Base-by-base conservation (phyloP, 352 stramenopile genomes). In the Saprolegnia diclina region DNA sequence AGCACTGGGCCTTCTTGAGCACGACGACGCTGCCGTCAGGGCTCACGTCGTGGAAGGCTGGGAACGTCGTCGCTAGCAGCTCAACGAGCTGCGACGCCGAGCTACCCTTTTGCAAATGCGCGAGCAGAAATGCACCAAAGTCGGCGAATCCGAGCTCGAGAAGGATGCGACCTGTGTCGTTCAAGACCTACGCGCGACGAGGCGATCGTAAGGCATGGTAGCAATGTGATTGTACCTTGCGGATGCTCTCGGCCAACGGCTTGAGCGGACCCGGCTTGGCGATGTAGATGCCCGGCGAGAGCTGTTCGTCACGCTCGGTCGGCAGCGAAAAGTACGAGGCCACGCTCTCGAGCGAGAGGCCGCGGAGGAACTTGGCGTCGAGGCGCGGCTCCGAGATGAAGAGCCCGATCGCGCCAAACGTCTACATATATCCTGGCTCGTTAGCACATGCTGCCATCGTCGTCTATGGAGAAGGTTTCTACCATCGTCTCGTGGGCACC, bases 351-450 rank as follows among this genome's bases (percentile, higher is more conserved):
- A 93, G 73, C 66, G 73, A 85, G 63, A 93, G 65, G 69, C 75
- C 76, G 59, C 76, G 64, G 59, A 91, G 62, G 76, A 86, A 90
- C 65, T 77, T 72, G 24, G 75, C 79, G 61, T 83, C 71, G n/a
- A 92, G 71, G 42, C 79, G 79, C n/a, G 82, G 81, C 45, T 79
- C 78, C 2, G 81, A 89, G 42, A 92, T 92, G 81, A 90, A 92
- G 78, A 92, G 90, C 64, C 85, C 85, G 48, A 92, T 78, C n/a
- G 90, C 67, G n/a, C 85, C 85, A 65, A 89, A 92, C 64, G 89
- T 71, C 85, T 92, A 66, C 13, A 10, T 9, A 57, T 37, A 19
- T 16, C 29, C 72, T n/a, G 11, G 32, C 19, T 9, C 24, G n/a
- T 71, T 56, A 24, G 19, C 19, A 4, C 16, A 42, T 53, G 16